phyloP scores from a whole-genome alignment of 805 yeast genomes.

The Candida awuae region DNA sequence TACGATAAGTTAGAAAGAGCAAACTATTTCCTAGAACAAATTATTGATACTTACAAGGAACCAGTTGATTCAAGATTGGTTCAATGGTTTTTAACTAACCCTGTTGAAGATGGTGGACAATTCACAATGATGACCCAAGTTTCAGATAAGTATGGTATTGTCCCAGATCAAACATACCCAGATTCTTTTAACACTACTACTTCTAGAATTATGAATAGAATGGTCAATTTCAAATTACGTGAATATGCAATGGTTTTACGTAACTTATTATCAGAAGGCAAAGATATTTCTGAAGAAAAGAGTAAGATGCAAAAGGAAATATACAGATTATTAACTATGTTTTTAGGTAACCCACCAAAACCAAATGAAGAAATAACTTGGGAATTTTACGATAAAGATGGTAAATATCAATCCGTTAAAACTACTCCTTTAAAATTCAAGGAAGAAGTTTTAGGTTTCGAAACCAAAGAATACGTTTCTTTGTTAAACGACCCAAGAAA shows the following conservation, averaged over 20 bases:
- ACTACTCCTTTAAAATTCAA: constrained; percentile 64
- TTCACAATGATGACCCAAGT: constrained; percentile 76
- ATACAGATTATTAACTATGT: constrained; percentile 56
- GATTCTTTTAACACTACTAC: constrained; percentile 52
- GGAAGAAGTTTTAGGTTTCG: constrained; percentile 43
- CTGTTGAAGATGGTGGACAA: constrained; percentile 82
- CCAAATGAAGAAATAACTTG: constrained; percentile 60
- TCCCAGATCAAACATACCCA: constrained; percentile 67
- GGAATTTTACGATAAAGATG: constrained; percentile 71
- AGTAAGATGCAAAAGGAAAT: constrained; percentile 47
- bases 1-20: constrained; percentile 83
- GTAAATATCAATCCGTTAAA: constrained; percentile 36
- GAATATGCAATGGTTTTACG: constrained; percentile 72
- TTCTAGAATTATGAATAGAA: constrained; percentile 45
- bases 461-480: constrained; percentile 49
- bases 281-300: constrained; percentile 31
- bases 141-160: constrained; percentile 71
- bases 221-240: constrained; percentile 62
- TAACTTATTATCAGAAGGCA: constrained; percentile 32
- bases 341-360: constrained; percentile 73
- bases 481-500: constrained; percentile 80
- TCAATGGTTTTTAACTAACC: constrained; percentile 55
- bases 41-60: constrained; percentile 59
- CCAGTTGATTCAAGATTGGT: constrained; percentile 64
- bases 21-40: constrained; percentile 70